phyloP scores from a whole-genome alignment of 306 rosid species.

The Prunus kanzakura region DNA sequence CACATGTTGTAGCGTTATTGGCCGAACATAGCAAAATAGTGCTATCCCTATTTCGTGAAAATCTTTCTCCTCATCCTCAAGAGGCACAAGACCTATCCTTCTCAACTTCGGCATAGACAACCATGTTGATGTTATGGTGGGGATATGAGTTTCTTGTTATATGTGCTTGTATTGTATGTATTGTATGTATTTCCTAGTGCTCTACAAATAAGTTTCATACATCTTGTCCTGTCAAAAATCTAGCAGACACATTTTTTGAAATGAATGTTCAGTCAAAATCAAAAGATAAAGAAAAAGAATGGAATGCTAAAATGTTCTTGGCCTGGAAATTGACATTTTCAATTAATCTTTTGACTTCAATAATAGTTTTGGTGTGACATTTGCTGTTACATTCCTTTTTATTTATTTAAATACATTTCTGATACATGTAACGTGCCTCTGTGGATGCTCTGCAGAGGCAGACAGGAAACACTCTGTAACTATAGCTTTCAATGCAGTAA shows the following conservation, averaged over 20 bases:
- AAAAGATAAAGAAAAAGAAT: constrained; percentile 9
- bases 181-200: constrained; percentile 6
- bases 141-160: not conserved
- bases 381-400: not conserved
- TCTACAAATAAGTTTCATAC: not conserved
- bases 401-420: not conserved
- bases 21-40: too few species aligned
- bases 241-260: constrained; percentile 26
- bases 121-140: not conserved
- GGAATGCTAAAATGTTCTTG: constrained; percentile 17
- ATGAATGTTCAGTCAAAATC: constrained; percentile 50
- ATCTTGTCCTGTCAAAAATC: constrained; percentile 20
- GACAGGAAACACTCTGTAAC: constrained; percentile 26
- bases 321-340: constrained; percentile 9
- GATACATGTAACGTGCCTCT: not conserved
- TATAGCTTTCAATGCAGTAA: constrained; percentile 29
- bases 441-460: constrained; percentile 30
- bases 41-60: too few species aligned
- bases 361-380: not conserved
- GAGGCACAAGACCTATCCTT: constrained; percentile 4
- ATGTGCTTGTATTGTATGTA: not conserved
- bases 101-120: not conserved
- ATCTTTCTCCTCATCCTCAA: not conserved
- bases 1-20: too few species aligned
- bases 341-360: not conserved